Conservation (phyloP, 2,329 filamentous ascomycete species). For the Calonectria pseudoreteaudii region DNA sequence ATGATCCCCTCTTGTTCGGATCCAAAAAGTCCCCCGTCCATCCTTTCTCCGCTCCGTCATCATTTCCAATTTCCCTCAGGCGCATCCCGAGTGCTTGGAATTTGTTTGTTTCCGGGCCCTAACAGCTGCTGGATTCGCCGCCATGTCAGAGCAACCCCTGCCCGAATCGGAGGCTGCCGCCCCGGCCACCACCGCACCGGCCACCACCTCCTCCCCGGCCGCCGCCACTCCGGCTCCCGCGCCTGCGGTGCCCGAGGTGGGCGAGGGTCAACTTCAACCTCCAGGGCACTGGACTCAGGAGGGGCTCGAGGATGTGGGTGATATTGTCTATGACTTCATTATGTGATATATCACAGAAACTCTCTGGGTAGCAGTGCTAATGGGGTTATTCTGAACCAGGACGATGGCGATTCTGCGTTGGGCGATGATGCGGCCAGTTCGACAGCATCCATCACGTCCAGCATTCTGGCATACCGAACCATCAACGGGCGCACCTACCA, state of each 20-base stretch:
- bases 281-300: slow-evolving; percentile 23
- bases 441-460: slow-evolving; percentile 29
- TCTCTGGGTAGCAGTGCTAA: background rate
- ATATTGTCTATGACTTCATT: background rate
- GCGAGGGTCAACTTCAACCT: slow-evolving; percentile 13
- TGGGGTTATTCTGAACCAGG: background rate
- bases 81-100: background rate
- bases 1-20: background rate
- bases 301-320: slow-evolving; percentile 4
- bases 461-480: slow-evolving; percentile 25
- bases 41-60: background rate
- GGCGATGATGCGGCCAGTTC: slow-evolving; percentile 30
- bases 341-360: too few relatives aligned
- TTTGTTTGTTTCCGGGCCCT: background rate
- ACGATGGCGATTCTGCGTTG: slow-evolving; percentile 28
- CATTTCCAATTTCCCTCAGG: background rate
- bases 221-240: too few relatives aligned
- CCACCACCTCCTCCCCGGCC: background rate
- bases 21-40: background rate
- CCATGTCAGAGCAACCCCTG: background rate
- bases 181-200: background rate
- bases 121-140: background rate
- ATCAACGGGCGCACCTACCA: slow-evolving; percentile 33
- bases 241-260: background rate
- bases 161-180: background rate